Conservation (phyloP, 768 basidiomycete species). For the Chalciporus chontae region DNA sequence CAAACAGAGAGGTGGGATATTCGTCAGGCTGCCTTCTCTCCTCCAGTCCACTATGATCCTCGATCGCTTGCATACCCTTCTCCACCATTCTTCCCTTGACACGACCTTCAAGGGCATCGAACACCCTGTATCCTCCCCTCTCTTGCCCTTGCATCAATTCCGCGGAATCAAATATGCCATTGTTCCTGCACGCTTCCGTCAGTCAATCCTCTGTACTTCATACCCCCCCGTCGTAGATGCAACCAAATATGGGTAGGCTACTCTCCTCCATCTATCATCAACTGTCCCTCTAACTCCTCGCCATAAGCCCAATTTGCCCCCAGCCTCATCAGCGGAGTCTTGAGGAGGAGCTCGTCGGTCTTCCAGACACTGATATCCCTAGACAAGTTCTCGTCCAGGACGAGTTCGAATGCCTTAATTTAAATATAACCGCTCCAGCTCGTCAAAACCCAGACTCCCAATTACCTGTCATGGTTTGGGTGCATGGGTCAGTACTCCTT, state of each 20-base stretch:
- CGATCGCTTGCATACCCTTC: slow-evolving; percentile 24
- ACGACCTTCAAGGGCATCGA: slow-evolving; percentile 66
- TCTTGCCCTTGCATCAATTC: slow-evolving; percentile 62
- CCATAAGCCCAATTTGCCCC: slow-evolving; percentile 68
- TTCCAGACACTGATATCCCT: slow-evolving; percentile 51
- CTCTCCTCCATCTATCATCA: slow-evolving; percentile 7
- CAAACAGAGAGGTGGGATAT: too few relatives aligned
- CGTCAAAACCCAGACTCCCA: slow-evolving; percentile 49
- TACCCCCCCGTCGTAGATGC: slow-evolving; percentile 61
- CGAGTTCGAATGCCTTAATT: slow-evolving; percentile 77
- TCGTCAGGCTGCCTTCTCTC: too few relatives aligned
- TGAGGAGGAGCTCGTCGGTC: slow-evolving; percentile 62
- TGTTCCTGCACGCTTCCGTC: slow-evolving; percentile 72
- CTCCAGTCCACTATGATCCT: slow-evolving; percentile 24
- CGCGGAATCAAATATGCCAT: slow-evolving; percentile 76
- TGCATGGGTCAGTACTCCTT: slow-evolving; percentile 64
- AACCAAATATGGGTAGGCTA: slow-evolving; percentile 58
- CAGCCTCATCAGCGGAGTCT: slow-evolving; percentile 47
- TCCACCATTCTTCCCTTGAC: slow-evolving; percentile 53
- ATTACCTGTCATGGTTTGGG: slow-evolving; percentile 79
- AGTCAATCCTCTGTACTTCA: slow-evolving; percentile 57
- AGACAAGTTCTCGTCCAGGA: slow-evolving; percentile 56
- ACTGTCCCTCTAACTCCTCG: slow-evolving; percentile 3
- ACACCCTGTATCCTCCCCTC: slow-evolving; percentile 56
- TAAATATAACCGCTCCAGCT: slow-evolving; percentile 76